Percentiles rank a stretch among this genome's conserved stretches.
Conservation (phyloP, 495 filamentous ascomycete genomes). For the Lophiotrema nucula region DNA sequence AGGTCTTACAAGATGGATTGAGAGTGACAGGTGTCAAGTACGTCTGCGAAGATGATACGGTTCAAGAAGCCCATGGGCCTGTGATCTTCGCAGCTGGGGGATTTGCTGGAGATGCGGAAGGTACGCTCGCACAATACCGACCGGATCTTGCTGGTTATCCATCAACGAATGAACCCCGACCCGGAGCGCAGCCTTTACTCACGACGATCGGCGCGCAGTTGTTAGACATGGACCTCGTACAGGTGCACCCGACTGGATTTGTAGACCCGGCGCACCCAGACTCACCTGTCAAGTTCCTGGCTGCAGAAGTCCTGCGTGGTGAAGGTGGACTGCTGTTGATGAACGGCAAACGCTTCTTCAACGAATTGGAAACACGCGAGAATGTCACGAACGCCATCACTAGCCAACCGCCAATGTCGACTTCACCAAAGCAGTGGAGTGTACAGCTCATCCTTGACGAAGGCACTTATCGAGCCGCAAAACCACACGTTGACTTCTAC, state of each 20-base stretch:
- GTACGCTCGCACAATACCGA: constrained; percentile 53
- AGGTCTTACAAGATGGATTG: constrained; percentile 38
- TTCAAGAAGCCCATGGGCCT: constrained; percentile 46
- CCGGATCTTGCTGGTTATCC: constrained; percentile 57
- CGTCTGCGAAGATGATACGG: constrained; percentile 24
- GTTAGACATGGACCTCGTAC: constrained; percentile 59
- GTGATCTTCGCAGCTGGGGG: constrained; percentile 59
- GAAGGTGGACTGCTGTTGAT: constrained; percentile 56
- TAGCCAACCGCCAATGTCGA: constrained; percentile 34
- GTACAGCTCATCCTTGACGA: constrained; percentile 57
- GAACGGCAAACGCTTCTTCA: constrained; percentile 52
- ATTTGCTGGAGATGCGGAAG: constrained; percentile 57
- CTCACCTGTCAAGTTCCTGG: constrained; percentile 55
- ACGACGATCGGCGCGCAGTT: constrained; percentile 49
- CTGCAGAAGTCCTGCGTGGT: constrained; percentile 58
- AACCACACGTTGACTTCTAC: constrained; percentile 59
- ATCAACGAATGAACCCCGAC: constrained; percentile 58
- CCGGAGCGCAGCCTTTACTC: constrained; percentile 51
- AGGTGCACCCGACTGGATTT: constrained; percentile 69
- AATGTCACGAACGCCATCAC: constrained; percentile 51
- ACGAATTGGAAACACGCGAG: constrained; percentile 58
- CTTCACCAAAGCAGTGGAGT: constrained; percentile 50
- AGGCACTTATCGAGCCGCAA: constrained; percentile 50
- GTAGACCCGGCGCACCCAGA: constrained; percentile 57
- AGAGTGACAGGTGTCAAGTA: constrained; percentile 35